Evolutionary conservation across 306 rosid species (phyloP).

Genomic region (Ochetophila trinervis): DNA sequence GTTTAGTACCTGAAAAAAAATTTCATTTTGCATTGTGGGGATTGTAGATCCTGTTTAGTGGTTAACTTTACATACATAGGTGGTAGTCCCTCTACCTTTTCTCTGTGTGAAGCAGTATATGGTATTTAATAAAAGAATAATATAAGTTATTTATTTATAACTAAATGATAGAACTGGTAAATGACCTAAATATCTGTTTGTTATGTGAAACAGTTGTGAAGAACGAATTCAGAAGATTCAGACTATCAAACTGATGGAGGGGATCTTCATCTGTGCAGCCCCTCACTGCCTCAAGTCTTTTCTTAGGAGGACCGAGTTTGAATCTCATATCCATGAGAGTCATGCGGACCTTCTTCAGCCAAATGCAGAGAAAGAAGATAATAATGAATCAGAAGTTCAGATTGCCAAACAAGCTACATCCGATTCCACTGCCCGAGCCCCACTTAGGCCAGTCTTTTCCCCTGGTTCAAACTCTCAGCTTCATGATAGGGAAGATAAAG

Average conservation of each 20-base stretch:
- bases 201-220: slow-evolving; percentile 67
- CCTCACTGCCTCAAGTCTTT: slow-evolving; percentile 97
- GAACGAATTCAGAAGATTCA: slow-evolving; percentile 98
- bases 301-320: slow-evolving; percentile 74
- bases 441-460: slow-evolving; percentile 69
- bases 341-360: slow-evolving; percentile 74
- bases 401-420: slow-evolving; percentile 71
- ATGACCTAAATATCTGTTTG: slow-evolving; percentile 21
- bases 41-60: background rate
- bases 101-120: background rate
- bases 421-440: slow-evolving; percentile 68
- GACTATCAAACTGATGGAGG: slow-evolving; percentile 97
- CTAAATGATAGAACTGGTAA: slow-evolving; percentile 8
- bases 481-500: slow-evolving; percentile 74
- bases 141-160: background rate
- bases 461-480: slow-evolving; percentile 75
- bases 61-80: background rate
- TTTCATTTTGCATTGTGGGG: background rate
- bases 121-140: background rate
- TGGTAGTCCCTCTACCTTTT: background rate
- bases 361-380: slow-evolving; percentile 77
- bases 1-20: too few relatives aligned
- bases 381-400: slow-evolving; percentile 80
- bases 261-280: slow-evolving; percentile 92
- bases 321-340: slow-evolving; percentile 77